phyloP scores from a whole-genome alignment of 805 yeast genomes.

The Candida pseudofarinosa region DNA sequence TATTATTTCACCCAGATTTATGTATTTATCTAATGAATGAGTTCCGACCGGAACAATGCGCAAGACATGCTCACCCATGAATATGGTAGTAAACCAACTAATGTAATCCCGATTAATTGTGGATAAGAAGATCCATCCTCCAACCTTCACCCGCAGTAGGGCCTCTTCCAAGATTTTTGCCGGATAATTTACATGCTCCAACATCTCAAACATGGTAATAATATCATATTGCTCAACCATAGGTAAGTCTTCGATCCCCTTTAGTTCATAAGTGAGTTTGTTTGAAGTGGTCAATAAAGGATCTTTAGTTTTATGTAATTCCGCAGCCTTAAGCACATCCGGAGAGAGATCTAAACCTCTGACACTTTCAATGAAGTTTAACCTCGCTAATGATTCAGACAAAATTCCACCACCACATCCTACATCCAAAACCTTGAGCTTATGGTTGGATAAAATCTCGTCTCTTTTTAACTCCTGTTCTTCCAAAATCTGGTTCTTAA shows the following conservation, averaged over 20 bases:
- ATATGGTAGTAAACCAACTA: slow-evolving; percentile 90
- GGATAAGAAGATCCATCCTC: slow-evolving; percentile 82
- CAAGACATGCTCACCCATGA: slow-evolving; percentile 79
- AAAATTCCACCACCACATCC: slow-evolving; percentile 99
- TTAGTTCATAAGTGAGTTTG: slow-evolving; percentile 58
- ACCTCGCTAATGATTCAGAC: slow-evolving; percentile 80
- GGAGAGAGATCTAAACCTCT: slow-evolving; percentile 82
- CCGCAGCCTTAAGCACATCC: slow-evolving; percentile 80
- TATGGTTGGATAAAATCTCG: slow-evolving; percentile 27
- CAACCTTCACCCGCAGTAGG: slow-evolving; percentile 62
- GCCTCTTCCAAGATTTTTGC: slow-evolving; percentile 67
- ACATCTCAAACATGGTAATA: slow-evolving; percentile 88
- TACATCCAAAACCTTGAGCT: slow-evolving; percentile 67
- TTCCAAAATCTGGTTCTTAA: slow-evolving; percentile 41
- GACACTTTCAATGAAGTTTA: slow-evolving; percentile 58
- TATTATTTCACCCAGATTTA: slow-evolving; percentile 66
- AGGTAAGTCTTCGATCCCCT: slow-evolving; percentile 58
- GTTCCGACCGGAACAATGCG: slow-evolving; percentile 89
- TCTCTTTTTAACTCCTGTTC: slow-evolving; percentile 50
- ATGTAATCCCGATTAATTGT: slow-evolving; percentile 87
- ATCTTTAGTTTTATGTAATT: slow-evolving; percentile 60
- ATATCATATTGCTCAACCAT: slow-evolving; percentile 56
- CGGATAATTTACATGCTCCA: slow-evolving; percentile 92
- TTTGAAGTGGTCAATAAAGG: slow-evolving; percentile 45
- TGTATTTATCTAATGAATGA: slow-evolving; percentile 82